Evolutionary conservation across 148 eudicot genomes (phyloP).

Genomic region (Pouteria glomerata): DNA sequence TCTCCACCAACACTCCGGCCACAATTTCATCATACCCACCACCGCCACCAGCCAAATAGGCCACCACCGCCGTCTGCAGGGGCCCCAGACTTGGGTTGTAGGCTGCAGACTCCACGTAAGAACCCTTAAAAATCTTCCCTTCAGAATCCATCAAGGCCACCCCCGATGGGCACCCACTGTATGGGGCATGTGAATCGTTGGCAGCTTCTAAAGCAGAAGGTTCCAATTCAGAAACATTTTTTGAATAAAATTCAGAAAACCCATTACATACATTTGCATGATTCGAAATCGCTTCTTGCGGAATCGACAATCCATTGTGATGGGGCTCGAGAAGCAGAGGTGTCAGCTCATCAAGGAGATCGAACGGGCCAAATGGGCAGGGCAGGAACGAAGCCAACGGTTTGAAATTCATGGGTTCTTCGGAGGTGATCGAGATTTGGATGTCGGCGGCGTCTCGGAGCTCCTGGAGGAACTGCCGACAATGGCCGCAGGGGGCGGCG

Average conservation of each 20-base stretch:
- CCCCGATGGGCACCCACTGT: slow-evolving; percentile 17
- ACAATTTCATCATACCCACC: slow-evolving; percentile 48
- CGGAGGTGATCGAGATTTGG: slow-evolving; percentile 35
- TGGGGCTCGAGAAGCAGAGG: slow-evolving; percentile 60
- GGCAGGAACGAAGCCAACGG: slow-evolving; percentile 48
- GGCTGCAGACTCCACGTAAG: slow-evolving; percentile 82
- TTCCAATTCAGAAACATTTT: slow-evolving; percentile 18
- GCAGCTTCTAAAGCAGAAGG: slow-evolving; percentile 44
- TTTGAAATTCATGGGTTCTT: slow-evolving; percentile 15
- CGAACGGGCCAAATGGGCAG: slow-evolving; percentile 66
- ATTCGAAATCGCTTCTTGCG: too few species aligned
- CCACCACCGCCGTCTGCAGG: slow-evolving; percentile 75
- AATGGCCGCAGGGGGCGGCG: slow-evolving; percentile 94
- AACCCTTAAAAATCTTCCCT: slow-evolving; percentile 61
- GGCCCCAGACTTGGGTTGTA: slow-evolving; percentile 87
- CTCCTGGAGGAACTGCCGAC: slow-evolving; percentile 93
- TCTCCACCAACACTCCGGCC: slow-evolving; percentile 72
- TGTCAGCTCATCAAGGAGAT: slow-evolving; percentile 44
- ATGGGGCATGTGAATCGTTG: slow-evolving; percentile 12
- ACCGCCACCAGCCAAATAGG: slow-evolving; percentile 41
- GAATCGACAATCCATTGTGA: slow-evolving; percentile 29
- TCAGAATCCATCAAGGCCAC: slow-evolving; percentile 11
- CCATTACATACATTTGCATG: slow-evolving; percentile 26
- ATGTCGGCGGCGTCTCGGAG: slow-evolving; percentile 51
- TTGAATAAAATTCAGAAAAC: slow-evolving; percentile 5